Base-by-base conservation (phyloP, 177 flowering plant genomes). In the Vitis hybrid region DNA sequence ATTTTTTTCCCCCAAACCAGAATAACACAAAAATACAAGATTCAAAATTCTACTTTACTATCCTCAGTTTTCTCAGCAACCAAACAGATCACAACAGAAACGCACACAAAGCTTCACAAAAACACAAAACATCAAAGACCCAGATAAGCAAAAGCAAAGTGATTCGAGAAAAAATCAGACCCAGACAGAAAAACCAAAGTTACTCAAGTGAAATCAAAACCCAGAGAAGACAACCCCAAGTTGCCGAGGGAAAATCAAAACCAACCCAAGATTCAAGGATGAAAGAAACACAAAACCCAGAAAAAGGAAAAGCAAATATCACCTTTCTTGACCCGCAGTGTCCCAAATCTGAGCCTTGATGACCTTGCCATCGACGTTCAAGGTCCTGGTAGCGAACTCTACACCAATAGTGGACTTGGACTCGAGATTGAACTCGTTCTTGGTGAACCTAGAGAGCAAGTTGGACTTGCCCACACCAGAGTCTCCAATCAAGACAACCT, bases 291-390 rank as follows among this genome's bases (percentile, higher is more conserved):
- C 45, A 33, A 33, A 33, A 33, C 45, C 45, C 8, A 33, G 65
- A 21, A 13, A 29, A 10, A 48, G 45, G 64, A 52, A 14, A 61
- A 62, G 29, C 8, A 19, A 55, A 29, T 26, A 53, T 63, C 19
- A 81, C 84, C 86, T 83, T 65, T 81, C 86, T 65, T 83, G 84
- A 9, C 84, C 84, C 39, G 86, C 81, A 51, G 81, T 81, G 77
- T 83, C 86, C 83, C 86, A 83, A 77, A 83, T 81, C 83, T 81
- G 83, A 65, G 84, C 86, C 50, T 83, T 81, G 56, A 83, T 73
- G 22, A 75, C 78, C 62, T 81, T 83, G 1, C 75, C 75, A 65
- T 83, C 83, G 15, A 80, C 78, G 63, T 69, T 75, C 67, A 80
- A 64, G 68, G 83, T 83, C 56, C 82, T 57, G 11, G 86, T 83